Percentiles rank a stretch among this genome's conserved stretches.
These are phyloP conservation scores for Rhodocollybia butyracea DNA, from an alignment of 768 basidiomycete genomes.

Conservation along the genomic window DNA sequence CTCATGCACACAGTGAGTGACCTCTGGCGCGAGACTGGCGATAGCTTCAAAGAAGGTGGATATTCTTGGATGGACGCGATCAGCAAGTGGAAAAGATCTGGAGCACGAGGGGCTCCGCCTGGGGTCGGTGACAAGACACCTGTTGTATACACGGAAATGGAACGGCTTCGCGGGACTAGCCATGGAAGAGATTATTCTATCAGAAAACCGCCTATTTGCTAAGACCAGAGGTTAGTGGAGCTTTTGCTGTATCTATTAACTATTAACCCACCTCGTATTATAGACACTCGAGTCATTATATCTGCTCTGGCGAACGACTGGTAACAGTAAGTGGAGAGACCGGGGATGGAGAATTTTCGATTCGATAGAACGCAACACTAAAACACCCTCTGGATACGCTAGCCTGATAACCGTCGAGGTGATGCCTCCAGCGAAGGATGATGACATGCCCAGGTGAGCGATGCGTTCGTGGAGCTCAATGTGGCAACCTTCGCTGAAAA, in stretches of 20 bases:
- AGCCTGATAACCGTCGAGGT: conserved; percentile 47
- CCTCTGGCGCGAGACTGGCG: conserved; percentile 14
- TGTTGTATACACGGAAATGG: conserved; percentile 30
- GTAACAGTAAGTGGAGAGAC: conserved; percentile 65
- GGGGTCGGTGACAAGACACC: conserved; percentile 44
- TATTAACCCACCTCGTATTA: conserved; percentile 1
- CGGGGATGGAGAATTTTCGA: conserved; percentile 71
- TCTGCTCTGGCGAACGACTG: conserved; percentile 67
- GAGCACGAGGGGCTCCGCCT: conserved; percentile 46
- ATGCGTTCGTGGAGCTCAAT: conserved; percentile 6
- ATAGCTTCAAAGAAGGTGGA: conserved; percentile 13
- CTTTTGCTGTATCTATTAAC: background rate
- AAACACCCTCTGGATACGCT: conserved; percentile 61
- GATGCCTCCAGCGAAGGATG: conserved; percentile 33
- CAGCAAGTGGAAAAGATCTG: conserved; percentile 43
- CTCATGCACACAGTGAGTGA: conserved; percentile 30
- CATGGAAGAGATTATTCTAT: conserved; percentile 53
- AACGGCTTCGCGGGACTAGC: conserved; percentile 20
- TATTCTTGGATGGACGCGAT: conserved; percentile 49
- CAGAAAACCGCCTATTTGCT: conserved; percentile 49
- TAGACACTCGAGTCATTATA: conserved; percentile 76
- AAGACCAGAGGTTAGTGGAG: conserved; percentile 61
- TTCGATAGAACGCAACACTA: conserved; percentile 58
- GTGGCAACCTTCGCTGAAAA: background rate
- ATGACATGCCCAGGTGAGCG: conserved; percentile 75